Base-by-base conservation (phyloP, 1,139 yeast species). In the Candida mesenterica region DNA sequence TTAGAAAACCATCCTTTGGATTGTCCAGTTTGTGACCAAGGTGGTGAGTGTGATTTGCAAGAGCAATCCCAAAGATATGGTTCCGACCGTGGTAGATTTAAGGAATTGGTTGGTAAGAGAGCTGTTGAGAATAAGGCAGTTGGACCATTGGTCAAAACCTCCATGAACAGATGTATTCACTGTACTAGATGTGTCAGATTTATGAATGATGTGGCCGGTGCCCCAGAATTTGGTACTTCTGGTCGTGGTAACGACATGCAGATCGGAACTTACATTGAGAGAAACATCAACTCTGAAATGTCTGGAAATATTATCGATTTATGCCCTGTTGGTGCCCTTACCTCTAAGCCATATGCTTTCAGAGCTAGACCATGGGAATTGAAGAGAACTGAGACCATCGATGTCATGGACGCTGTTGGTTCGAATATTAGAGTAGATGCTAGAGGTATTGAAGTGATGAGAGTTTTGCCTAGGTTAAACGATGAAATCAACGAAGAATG, bases 281-380 rank as follows among this genome's bases (percentile, higher is more conserved):
- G 89, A 67, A 85, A 86, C 59, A 77, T 87, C 55, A 85, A 86
- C 64, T 76, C 92, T 4, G 96, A 87, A 66, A 67, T 87, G 71
- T 82, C 92, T 31, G 96, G 95, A 57, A 87, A 87, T 66, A 82
- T 87, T 49, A 78, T 87, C 50, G 96, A 87, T 59, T 73, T 87
- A 52, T 87, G 96, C 68, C 96, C 96, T 24, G 96, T 87, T 44
- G 96, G 96, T 53, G 96, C 96, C 3, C 77, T 87, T 54, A 86
- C 95, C 32, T 80, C 89, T 22, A 87, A 87, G 63, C 96, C 96
- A 28, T 86, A 87, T 55, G 90, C 95, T 16, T 87, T 87, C 72
- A 82, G 79, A 59, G 95, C 95, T 14, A 79, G 96, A 62, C 95
- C 96, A 29, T 87, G 96, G 96, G 96, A 87, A 65, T 76, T 87